Conservation (phyloP, 495 filamentous ascomycete genomes). For the Thozetella sp. region DNA sequence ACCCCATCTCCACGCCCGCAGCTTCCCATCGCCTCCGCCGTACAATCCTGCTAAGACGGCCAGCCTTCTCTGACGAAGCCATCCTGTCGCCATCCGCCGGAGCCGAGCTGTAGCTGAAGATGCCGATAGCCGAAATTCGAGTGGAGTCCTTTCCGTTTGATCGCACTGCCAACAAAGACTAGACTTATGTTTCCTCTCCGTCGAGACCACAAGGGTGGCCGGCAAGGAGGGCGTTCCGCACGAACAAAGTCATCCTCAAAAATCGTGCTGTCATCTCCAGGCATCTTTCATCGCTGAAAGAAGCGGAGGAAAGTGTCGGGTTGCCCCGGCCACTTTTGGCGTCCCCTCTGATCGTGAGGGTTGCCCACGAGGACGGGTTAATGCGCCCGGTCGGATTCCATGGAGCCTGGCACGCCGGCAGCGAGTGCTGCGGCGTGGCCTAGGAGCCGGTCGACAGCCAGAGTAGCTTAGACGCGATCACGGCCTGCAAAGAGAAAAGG, state of each 20-base stretch:
- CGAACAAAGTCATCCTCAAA: conserved; percentile 88
- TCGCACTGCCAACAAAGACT: conserved; percentile 79
- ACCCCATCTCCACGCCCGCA: conserved; percentile 4
- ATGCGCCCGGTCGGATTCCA: conserved; percentile 70
- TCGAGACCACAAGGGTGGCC: conserved; percentile 18
- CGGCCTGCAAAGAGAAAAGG: conserved; percentile 3
- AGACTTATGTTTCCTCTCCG: conserved; percentile 86
- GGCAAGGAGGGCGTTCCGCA: conserved; percentile 60
- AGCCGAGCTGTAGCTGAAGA: conserved; percentile 30
- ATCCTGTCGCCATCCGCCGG: conserved; percentile 36
- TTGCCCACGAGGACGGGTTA: conserved; percentile 64
- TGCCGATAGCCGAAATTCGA: conserved; percentile 29
- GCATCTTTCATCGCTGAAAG: conserved; percentile 38
- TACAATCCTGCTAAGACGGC: conserved; percentile 11
- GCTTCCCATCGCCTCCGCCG: background rate
- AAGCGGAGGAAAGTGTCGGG: conserved; percentile 31
- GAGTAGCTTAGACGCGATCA: conserved; percentile 23
- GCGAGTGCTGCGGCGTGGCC: conserved; percentile 43
- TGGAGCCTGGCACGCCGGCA: conserved; percentile 35
- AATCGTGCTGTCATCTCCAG: conserved; percentile 64
- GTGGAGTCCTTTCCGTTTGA: conserved; percentile 63
- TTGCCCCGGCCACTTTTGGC: conserved; percentile 52
- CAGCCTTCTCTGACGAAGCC: conserved; percentile 39
- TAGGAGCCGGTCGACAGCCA: conserved; percentile 24
- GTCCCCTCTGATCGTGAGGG: conserved; percentile 59